phyloP scores from a whole-genome alignment of 331 rosid species.

The Quercus tomentella region DNA sequence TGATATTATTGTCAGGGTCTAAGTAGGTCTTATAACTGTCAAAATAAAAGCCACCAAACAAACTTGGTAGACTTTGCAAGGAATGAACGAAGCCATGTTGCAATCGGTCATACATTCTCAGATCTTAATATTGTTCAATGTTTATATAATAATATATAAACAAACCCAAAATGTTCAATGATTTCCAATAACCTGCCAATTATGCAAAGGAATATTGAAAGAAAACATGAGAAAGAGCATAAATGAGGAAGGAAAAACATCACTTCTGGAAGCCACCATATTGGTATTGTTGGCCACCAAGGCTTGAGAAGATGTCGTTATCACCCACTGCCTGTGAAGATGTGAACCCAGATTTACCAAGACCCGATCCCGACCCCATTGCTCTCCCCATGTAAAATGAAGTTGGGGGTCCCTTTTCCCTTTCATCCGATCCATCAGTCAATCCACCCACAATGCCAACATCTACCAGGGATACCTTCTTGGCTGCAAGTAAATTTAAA shows the following conservation, averaged over 20 bases:
- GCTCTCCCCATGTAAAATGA: slow-evolving; percentile 88
- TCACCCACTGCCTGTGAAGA: slow-evolving; percentile 52
- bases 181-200: slow-evolving; percentile 21
- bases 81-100: neutral
- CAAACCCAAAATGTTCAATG: slow-evolving; percentile 34
- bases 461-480: slow-evolving; percentile 69
- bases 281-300: slow-evolving; percentile 57
- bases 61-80: neutral
- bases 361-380: slow-evolving; percentile 92
- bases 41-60: neutral
- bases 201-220: slow-evolving; percentile 31
- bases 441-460: slow-evolving; percentile 88
- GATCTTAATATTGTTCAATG: slow-evolving; percentile 19
- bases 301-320: slow-evolving; percentile 64
- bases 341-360: slow-evolving; percentile 60
- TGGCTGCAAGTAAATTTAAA: slow-evolving; percentile 57
- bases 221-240: neutral
- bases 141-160: slow-evolving; percentile 30
- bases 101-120: neutral
- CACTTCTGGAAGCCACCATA: slow-evolving; percentile 86
- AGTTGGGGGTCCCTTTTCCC: slow-evolving; percentile 69
- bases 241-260: slow-evolving; percentile 13
- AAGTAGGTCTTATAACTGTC: neutral
- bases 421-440: slow-evolving; percentile 69
- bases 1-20: too few species aligned